Percentiles rank a stretch among this genome's conserved stretches.
Conservation (phyloP, 2,329 filamentous ascomycete genomes). For the Xylaria sp. region DNA sequence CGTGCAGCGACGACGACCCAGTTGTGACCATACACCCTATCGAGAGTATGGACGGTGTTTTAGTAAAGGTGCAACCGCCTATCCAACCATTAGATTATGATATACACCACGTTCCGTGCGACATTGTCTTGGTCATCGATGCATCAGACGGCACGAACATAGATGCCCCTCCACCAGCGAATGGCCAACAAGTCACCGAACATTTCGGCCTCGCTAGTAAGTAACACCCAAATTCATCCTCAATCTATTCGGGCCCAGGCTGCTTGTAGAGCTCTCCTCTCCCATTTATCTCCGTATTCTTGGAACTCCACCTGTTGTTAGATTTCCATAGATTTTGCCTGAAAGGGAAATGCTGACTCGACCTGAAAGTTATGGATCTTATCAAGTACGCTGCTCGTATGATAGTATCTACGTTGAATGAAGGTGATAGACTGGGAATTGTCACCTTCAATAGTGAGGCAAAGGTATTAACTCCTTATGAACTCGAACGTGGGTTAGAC, state of each 20-base stretch:
- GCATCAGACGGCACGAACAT: slow-evolving; percentile 66
- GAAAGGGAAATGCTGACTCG: slow-evolving; percentile 2
- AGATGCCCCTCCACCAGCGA: slow-evolving; percentile 57
- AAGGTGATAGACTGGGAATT: slow-evolving; percentile 66
- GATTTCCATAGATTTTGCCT: neutral
- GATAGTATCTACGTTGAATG: slow-evolving; percentile 65
- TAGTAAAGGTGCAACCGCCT: slow-evolving; percentile 60
- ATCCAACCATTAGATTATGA: slow-evolving; percentile 43
- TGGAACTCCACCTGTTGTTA: neutral
- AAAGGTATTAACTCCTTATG: slow-evolving; percentile 39
- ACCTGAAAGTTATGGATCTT: slow-evolving; percentile 60
- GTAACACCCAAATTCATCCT: neutral
- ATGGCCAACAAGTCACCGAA: slow-evolving; percentile 53
- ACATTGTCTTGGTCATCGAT: slow-evolving; percentile 71
- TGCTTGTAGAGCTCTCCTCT: neutral
- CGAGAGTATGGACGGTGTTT: slow-evolving; percentile 51
- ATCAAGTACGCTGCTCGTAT: slow-evolving; percentile 68
- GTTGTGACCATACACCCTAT: slow-evolving; percentile 53
- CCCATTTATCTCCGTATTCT: neutral
- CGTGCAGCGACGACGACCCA: neutral
- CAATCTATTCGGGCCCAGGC: too few species aligned
- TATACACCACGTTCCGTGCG: slow-evolving; percentile 60
- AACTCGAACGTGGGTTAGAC: neutral
- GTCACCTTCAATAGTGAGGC: slow-evolving; percentile 62
- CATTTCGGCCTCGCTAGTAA: slow-evolving; percentile 58